phyloP scores from a whole-genome alignment of 1,284 basidiomycete genomes.

The Singerocomus inundabilis region DNA sequence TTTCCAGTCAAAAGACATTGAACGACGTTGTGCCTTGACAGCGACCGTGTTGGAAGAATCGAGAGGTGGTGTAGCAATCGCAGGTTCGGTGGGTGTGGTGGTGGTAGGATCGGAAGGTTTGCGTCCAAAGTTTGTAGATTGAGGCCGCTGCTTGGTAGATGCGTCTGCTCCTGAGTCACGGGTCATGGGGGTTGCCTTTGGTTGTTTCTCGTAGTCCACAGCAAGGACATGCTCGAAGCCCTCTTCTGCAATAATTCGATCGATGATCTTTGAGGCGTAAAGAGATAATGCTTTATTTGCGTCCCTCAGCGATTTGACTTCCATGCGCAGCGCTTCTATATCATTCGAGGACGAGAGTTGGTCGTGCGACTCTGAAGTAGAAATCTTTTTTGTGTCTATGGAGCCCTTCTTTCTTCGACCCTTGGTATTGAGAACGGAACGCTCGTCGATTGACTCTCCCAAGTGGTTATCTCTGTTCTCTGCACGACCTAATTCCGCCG shows the following conservation, averaged over 20 bases:
- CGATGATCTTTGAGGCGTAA: slow-evolving; percentile 95
- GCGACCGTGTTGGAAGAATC: slow-evolving; percentile 29
- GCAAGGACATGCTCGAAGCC: slow-evolving; percentile 93
- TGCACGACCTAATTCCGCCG: slow-evolving; percentile 85
- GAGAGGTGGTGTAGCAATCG: slow-evolving; percentile 38
- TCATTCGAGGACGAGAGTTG: slow-evolving; percentile 47
- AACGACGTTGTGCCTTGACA: slow-evolving; percentile 59
- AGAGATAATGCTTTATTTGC: slow-evolving; percentile 92
- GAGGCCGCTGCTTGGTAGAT: slow-evolving; percentile 52
- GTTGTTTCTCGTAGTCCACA: slow-evolving; percentile 75
- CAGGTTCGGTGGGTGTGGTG: slow-evolving; percentile 34
- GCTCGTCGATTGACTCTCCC: slow-evolving; percentile 52
- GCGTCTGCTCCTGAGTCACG: slow-evolving; percentile 7
- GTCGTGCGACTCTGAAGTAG: slow-evolving; percentile 44
- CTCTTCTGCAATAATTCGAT: slow-evolving; percentile 90
- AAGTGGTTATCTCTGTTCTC: slow-evolving; percentile 76
- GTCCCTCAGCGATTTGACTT: slow-evolving; percentile 89
- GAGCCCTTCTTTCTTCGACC: slow-evolving; percentile 51
- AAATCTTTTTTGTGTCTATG: slow-evolving; percentile 39
- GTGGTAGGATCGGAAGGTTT: slow-evolving; percentile 40
- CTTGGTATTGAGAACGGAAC: slow-evolving; percentile 44
- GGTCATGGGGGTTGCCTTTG: slow-evolving; percentile 31
- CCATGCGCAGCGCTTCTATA: slow-evolving; percentile 67
- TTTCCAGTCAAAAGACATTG: slow-evolving; percentile 81
- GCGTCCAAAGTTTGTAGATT: slow-evolving; percentile 54